Base-by-base conservation (phyloP, 2,329 filamentous ascomycete species). In the Hymenoscyphus linearis region DNA sequence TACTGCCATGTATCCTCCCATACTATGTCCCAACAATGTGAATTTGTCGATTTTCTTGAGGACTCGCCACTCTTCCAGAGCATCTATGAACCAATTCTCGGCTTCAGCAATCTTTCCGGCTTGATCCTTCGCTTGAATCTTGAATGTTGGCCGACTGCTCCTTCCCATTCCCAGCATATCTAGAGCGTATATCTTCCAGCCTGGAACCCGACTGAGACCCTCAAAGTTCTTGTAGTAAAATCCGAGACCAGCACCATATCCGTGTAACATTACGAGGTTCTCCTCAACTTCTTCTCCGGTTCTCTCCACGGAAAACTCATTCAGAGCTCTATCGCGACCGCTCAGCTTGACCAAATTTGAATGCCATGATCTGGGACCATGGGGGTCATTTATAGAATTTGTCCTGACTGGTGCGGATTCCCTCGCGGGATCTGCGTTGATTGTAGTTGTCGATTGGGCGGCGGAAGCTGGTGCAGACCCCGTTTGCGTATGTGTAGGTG, bases 151-250 rank as follows among this genome's bases (percentile, higher is more conserved):
- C 4, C 93, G 82, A 27, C 85, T 88, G 61, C 90, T 96, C 70
- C 96, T 88, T 62, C 93, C 93, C 90, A 97, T 97, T 62, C 93
- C 93, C 16, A 97, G 81, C 82, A 98, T 85, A 71, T 99, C 93
- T n/a, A 99, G 79, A 0, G 93, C 91, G 73, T 95, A 98, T 18
- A 99, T 77, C 70, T 91, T 93, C 86, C 95, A 96, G 31, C 93
- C 92, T 31, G 82, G 80, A 1, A 86, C 78, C 18, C 93, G 86
- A 53, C 88, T 93, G 36, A 99, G 77, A 5, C 88, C 86, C 75
- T 99, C 95, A 63, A 96, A 96, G 74, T 99, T 99, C 77, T 95
- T 93, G 81, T 97, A 99, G 80, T 96, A 99, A 77, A 99, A 98
- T 25, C 93, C 95, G 0, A 99, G 82, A 0, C 95, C 95, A 2